Conservation (phyloP, 352 stramenopile genomes). For the Globisporangium cederbergense region DNA sequence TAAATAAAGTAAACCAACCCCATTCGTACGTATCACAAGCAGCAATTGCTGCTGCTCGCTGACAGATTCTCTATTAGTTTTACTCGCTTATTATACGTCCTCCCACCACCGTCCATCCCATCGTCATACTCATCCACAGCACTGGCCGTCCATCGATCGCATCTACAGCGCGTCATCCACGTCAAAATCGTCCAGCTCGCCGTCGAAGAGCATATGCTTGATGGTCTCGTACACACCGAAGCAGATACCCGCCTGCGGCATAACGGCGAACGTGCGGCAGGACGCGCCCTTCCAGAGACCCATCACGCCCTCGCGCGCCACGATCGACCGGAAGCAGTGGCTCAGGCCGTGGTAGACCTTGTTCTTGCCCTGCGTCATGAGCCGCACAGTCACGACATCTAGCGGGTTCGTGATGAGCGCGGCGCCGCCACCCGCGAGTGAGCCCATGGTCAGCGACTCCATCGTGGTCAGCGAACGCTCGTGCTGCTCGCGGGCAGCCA, state of each 20-base stretch:
- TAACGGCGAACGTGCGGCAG: conserved; percentile 67
- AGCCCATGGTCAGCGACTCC: conserved; percentile 58
- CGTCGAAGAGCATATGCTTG: conserved; percentile 66
- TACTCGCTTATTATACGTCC: conserved; percentile 17
- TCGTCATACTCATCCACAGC: background rate
- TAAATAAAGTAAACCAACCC: conserved; percentile 2
- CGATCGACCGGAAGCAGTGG: conserved; percentile 57
- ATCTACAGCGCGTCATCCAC: conserved; percentile 33
- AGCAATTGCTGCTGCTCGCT: background rate
- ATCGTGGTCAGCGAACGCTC: conserved; percentile 41
- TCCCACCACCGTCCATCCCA: background rate
- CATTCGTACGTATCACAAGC: background rate
- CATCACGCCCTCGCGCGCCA: conserved; percentile 45
- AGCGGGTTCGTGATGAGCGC: conserved; percentile 81
- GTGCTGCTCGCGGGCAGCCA: conserved; percentile 21
- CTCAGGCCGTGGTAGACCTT: conserved; percentile 57
- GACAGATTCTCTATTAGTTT: conserved; percentile 16
- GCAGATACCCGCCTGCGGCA: conserved; percentile 77
- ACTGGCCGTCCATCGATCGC: background rate
- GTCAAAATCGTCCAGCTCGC: conserved; percentile 67
- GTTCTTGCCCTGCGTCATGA: conserved; percentile 81
- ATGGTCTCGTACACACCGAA: conserved; percentile 87
- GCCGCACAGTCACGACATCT: conserved; percentile 72
- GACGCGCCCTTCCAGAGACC: conserved; percentile 72
- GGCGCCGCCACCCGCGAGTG: conserved; percentile 51